Evolutionary conservation across 2,329 filamentous ascomycete genomes (phyloP), one percentile per base, ranked within the genome.

Genomic region (Pseudogymnoascus sp.): DNA sequence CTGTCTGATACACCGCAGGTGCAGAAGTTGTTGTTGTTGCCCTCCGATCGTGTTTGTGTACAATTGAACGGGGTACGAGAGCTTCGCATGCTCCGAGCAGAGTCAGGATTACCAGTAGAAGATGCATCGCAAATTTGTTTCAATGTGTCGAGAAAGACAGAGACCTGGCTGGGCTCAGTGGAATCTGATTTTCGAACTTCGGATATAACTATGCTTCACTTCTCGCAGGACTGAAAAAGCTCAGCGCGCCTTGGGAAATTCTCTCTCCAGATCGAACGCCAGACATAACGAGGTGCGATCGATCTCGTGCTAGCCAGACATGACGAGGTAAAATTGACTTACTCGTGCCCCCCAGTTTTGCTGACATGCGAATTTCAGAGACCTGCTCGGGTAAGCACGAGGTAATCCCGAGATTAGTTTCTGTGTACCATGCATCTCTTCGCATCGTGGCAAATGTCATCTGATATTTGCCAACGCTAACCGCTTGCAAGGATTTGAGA

Each of bases 11-110:
- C 31, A 41, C 36, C 11, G 19, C 23, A 25, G 61, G 61, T 62
- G 36, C 36, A 19, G 61, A 61, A 61, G 60, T 31, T 39, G 60
- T 61, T 21, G 60, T 61, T 39, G 60, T 34, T 36, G 60, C 39
- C 60, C 31, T 28, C n/a, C 31, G 25, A 57, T 34, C 31, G 51
- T 34, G 21, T 34, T 57, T 25, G 51, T 57, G 51, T 37, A 37
- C 36, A 37, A 37, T 37, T 37, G 36, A 37, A 37, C 36, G 36
- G 36, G 36, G 36, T 37, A 37, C 36, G 14, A 37, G 36, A n/a
- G 36, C 36, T 37, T 37, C 36, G 36, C 36, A n/a, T 37, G 36
- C 36, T 37, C 36, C 13, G 36, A 37, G 36, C 13, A 37, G 36
- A 37, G 36, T 37, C 36, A 37, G 36, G 36, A 37, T 37, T 37